Evolutionary conservation across 2,329 filamentous ascomycete species (phyloP), one percentile per base, ranked within the genome.

Genomic region (Colletotrichum higginsianum): DNA sequence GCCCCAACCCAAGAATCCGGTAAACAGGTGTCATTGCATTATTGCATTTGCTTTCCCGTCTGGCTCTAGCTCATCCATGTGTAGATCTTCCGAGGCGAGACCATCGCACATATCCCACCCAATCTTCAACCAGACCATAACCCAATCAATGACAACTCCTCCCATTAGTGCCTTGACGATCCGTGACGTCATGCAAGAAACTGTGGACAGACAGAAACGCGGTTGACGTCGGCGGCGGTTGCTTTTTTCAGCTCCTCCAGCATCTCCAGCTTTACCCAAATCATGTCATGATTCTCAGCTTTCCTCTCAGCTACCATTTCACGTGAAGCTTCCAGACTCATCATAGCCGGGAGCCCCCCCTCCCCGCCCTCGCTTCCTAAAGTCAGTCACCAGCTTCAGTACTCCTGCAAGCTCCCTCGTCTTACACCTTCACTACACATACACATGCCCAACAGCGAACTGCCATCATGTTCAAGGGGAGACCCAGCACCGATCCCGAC

Each of bases 191-290:
- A 72, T 66, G 55, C 21, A 18, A 30, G 30, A 30, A 30, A 30
- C 30, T 30, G 30, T 30, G 30, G 30, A 30, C 30, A 30, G 30
- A 30, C 50, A 68, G 44, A 58, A 46, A 68, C 65, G 68, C 58
- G 61, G 60, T 71, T 72, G 70, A 72, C 66, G 70, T 72, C 70
- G 70, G 70, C 66, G 70, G 70, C 70, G 66, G 70, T 35, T 46
- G n/a, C 30, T 50, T 64, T 23, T 52, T 26, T 7, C 30, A 30
- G 30, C 30, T 30, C 30, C 3, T 30, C 30, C 30, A 8, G 30
- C 46, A 58, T 53, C 40, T 49, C 16, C n/a, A 35, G 52, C 7
- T 44, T 53, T 44, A 4, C 9, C 16, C 12, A 18, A 16, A 4
- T n/a, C 49, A 35, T 55, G 64, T 60, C 58, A 61, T 60, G 58